Percentiles rank a stretch among this genome's conserved stretches.
phyloP scores from a whole-genome alignment of 768 basidiomycete species.

The Cystobasidium tubakii region DNA sequence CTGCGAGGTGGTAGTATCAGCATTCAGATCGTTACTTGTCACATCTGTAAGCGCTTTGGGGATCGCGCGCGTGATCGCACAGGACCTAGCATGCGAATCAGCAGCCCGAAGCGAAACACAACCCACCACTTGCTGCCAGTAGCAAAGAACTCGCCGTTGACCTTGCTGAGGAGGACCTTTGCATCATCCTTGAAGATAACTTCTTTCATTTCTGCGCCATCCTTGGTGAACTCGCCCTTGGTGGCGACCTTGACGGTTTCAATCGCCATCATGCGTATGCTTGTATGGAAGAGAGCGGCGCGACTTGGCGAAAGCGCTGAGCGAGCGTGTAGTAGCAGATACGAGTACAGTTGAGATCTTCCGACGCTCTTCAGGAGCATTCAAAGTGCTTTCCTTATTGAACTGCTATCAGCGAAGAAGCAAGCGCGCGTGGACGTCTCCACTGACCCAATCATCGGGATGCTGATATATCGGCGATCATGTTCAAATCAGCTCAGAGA shows the following conservation, averaged over 20 bases:
- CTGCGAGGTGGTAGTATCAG: not conserved
- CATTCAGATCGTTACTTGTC: not conserved
- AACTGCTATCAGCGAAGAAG: too few species aligned
- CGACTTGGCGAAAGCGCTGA: not conserved
- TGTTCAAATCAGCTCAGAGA: too few species aligned
- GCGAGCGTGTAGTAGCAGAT: not conserved
- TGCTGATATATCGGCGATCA: not conserved
- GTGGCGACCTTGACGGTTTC: constrained; percentile 27
- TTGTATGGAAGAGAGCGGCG: not conserved
- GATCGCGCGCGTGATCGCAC: constrained; percentile 11
- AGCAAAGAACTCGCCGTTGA: constrained; percentile 33
- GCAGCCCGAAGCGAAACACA: not conserved
- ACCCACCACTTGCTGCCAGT: constrained; percentile 28
- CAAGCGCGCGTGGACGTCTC: too few species aligned
- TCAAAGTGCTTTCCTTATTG: not conserved
- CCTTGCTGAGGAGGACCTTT: constrained; percentile 27
- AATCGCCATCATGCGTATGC: not conserved
- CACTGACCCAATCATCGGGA: not conserved
- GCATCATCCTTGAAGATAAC: constrained; percentile 26
- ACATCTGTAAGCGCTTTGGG: too few species aligned
- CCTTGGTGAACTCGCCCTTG: constrained; percentile 22
- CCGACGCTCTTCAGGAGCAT: not conserved
- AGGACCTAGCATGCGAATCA: not conserved
- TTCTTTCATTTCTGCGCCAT: constrained; percentile 26
- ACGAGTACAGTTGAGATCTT: not conserved